phyloP scores from a whole-genome alignment of 2,329 filamentous ascomycete genomes.

The Seiridium unicorne region DNA sequence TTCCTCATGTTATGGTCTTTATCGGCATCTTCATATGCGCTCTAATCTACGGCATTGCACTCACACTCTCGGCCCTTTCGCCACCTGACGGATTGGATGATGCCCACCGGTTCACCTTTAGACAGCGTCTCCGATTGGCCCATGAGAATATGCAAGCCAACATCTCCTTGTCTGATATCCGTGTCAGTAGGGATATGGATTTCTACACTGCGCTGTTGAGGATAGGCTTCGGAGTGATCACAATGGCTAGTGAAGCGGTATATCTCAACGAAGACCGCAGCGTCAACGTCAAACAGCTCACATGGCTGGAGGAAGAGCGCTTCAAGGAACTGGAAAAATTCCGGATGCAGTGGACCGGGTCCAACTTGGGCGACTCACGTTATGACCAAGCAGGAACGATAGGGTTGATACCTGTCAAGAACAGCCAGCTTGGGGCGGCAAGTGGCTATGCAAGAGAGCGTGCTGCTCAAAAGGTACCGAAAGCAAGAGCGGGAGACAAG shows the following conservation, averaged over 20 bases:
- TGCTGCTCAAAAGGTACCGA: conserved; percentile 57
- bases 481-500: conserved; percentile 43
- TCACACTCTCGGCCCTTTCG: conserved; percentile 72
- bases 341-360: conserved; percentile 48
- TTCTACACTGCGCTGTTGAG: conserved; percentile 91
- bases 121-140: conserved; percentile 65
- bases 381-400: conserved; percentile 54
- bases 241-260: conserved; percentile 91
- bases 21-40: conserved; percentile 74
- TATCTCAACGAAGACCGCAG: conserved; percentile 87
- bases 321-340: conserved; percentile 71
- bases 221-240: conserved; percentile 83
- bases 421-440: conserved; percentile 37
- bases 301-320: conserved; percentile 90
- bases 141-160: conserved; percentile 92
- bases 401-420: conserved; percentile 53
- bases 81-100: conserved; percentile 47
- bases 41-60: conserved; percentile 73
- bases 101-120: conserved; percentile 37
- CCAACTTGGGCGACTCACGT: conserved; percentile 43
- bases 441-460: conserved; percentile 70
- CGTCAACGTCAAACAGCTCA: conserved; percentile 71
- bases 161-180: conserved; percentile 76
- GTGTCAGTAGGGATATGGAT: conserved; percentile 84
- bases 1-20: conserved; percentile 88